Conservation (phyloP, 1,139 yeast species). For the Meyerozyma carpophila region DNA sequence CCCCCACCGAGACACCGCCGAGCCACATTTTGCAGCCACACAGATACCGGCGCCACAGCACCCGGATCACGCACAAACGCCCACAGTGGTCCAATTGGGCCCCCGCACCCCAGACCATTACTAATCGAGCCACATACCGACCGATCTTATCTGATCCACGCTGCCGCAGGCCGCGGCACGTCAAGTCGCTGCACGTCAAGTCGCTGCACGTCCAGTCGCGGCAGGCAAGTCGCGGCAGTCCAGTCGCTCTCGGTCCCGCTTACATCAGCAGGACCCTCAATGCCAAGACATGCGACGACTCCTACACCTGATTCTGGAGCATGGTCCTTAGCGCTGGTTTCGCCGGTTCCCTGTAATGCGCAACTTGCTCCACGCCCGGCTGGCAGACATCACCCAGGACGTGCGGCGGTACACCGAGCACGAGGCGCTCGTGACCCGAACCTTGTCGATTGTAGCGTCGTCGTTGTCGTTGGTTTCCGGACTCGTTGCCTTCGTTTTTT, state of each 20-base stretch:
- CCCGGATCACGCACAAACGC: not conserved
- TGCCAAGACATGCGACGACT: not conserved
- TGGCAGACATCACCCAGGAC: not conserved
- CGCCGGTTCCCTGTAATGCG: not conserved
- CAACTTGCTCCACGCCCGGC: not conserved
- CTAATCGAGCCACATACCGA: too few relatives aligned
- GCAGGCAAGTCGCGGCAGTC: too few relatives aligned
- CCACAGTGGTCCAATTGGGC: too few relatives aligned
- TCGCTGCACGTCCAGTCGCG: too few relatives aligned
- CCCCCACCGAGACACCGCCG: too few relatives aligned
- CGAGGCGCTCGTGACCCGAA: not conserved
- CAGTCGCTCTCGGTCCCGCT: too few relatives aligned
- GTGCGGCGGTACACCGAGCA: not conserved
- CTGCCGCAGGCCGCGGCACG: too few relatives aligned
- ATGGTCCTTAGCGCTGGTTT: too few relatives aligned
- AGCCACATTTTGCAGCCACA: constrained; percentile 1
- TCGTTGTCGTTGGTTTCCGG: not conserved
- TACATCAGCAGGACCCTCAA: too few relatives aligned
- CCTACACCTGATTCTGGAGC: not conserved
- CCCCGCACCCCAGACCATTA: too few relatives aligned
- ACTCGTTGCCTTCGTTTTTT: not conserved
- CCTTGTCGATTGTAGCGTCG: not conserved
- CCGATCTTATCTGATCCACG: too few relatives aligned
- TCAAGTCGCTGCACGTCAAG: too few relatives aligned
- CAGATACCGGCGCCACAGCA: not conserved